Base-by-base conservation (phyloP, 2,329 filamentous ascomycete species). In the Lithohypha guttulata region DNA sequence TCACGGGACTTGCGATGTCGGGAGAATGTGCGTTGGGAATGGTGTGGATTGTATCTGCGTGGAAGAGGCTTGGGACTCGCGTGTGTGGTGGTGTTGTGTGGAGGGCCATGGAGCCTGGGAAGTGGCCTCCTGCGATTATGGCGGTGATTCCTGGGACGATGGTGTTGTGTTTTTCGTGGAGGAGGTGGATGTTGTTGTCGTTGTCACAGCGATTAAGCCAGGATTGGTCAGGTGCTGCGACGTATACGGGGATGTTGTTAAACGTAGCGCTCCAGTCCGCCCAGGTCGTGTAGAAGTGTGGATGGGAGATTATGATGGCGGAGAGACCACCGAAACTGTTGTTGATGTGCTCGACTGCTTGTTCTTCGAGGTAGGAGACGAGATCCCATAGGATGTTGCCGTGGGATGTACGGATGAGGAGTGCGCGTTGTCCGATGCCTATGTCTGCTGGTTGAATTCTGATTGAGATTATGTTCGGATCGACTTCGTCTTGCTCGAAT, bases 301-400 rank as follows among this genome's bases (percentile, higher is more conserved):
- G 84, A 59, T 93, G 82, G 8, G 72, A 78, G 46, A 87, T 84
- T 49, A 77, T 76, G 31, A 91, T 86, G 0, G 79, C 82, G 22
- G 64, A 63, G 9, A 93, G 53, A 0, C 81, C 81, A 29, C 83
- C 83, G 5, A 77, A 64, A 0, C 53, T 55, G 4, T 70, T 65
- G 4, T 70, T 65, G 50, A 89, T 74, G 41, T 59, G 56, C 3
- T 60, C 54, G 0, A 82, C 59, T 0, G 82, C 87, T 3, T 68
- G 68, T 1, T 69, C 59, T 54, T 87, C 80, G 2, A 91, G 62
- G 47, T 77, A 74, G 0, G 81, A 71, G 41, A 91, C 65, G 45
- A 80, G 77, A 58, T 91, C 84, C 84, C 84, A 93, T 2, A 91
- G 70, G 1, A 91, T 59, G 55, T 87, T 87, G 0, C 83, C 82